These are phyloP conservation scores for Phoma herbarum DNA, from an alignment of 2,329 filamentous ascomycete genomes.

Conservation along the genomic window DNA sequence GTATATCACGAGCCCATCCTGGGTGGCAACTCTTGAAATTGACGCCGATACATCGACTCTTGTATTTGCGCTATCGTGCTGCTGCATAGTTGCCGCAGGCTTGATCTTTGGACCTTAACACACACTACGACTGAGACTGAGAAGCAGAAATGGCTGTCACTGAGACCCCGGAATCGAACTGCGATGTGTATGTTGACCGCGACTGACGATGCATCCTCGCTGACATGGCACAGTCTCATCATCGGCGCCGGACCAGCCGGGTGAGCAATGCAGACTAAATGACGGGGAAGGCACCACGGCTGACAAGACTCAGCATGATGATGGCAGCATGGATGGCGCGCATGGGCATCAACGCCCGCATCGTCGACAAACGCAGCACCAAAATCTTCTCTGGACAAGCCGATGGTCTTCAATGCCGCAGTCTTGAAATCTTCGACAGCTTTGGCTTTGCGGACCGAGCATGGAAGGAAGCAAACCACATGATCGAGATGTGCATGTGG, in stretches of 20 bases:
- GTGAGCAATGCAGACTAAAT: constrained; percentile 21
- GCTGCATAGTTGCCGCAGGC: neutral
- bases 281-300: neutral
- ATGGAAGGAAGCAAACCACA: constrained; percentile 73
- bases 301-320: constrained; percentile 44
- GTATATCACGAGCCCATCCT: constrained; percentile 11
- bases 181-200: constrained; percentile 44
- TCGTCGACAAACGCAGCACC: constrained; percentile 54
- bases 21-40: neutral
- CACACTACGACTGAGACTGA: neutral
- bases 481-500: constrained; percentile 67
- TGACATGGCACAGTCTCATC: constrained; percentile 42
- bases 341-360: constrained; percentile 52
- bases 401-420: constrained; percentile 54
- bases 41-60: constrained; percentile 2
- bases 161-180: constrained; percentile 41
- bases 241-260: constrained; percentile 53
- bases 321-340: constrained; percentile 54
- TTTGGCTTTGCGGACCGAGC: constrained; percentile 72
- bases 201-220: neutral
- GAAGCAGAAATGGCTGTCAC: constrained; percentile 31
- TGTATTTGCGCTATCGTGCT: constrained; percentile 4
- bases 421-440: constrained; percentile 62
- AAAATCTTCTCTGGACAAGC: constrained; percentile 55
- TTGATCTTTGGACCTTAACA: constrained; percentile 3